phyloP scores from a whole-genome alignment of 116 monocot genomes.

The Posidonia oceanica region DNA sequence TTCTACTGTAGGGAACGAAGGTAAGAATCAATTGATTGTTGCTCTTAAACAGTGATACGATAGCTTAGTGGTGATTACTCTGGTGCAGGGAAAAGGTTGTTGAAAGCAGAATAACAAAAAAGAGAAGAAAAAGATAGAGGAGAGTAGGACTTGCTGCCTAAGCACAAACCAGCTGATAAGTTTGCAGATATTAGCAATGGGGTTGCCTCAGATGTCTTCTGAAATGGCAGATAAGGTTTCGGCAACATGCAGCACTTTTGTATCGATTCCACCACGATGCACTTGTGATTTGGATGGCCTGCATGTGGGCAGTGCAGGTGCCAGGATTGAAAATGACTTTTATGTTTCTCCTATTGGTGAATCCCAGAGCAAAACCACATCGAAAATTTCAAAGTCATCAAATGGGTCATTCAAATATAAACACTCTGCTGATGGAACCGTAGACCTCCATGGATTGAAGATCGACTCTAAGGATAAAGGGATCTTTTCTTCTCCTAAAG shows the following conservation, averaged over 20 bases:
- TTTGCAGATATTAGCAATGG: constrained; percentile 31
- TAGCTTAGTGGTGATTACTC: neutral
- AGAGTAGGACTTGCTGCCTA: neutral
- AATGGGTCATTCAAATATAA: constrained; percentile 19
- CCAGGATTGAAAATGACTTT: constrained; percentile 26
- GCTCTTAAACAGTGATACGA: neutral
- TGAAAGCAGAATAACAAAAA: neutral
- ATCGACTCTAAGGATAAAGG: constrained; percentile 38
- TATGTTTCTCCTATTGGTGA: constrained; percentile 29
- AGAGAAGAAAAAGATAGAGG: constrained; percentile 4
- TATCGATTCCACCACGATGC: constrained; percentile 27
- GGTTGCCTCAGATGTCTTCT: constrained; percentile 52
- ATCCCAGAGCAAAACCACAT: constrained; percentile 24
- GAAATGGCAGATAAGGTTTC: constrained; percentile 29
- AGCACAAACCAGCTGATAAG: neutral
- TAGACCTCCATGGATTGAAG: constrained; percentile 28
- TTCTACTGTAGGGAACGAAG: neutral
- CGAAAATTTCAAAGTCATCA: constrained; percentile 16
- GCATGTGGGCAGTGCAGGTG: constrained; percentile 13
- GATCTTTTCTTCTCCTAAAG: constrained; percentile 16
- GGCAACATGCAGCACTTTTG: constrained; percentile 25
- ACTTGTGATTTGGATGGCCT: constrained; percentile 47
- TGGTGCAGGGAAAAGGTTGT: constrained; percentile 5
- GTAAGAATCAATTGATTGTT: neutral
- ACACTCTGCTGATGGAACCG: constrained; percentile 19